Evolutionary conservation across 23 red algal genomes (phyloP).

Genomic region (Gracilaria gracilis): DNA sequence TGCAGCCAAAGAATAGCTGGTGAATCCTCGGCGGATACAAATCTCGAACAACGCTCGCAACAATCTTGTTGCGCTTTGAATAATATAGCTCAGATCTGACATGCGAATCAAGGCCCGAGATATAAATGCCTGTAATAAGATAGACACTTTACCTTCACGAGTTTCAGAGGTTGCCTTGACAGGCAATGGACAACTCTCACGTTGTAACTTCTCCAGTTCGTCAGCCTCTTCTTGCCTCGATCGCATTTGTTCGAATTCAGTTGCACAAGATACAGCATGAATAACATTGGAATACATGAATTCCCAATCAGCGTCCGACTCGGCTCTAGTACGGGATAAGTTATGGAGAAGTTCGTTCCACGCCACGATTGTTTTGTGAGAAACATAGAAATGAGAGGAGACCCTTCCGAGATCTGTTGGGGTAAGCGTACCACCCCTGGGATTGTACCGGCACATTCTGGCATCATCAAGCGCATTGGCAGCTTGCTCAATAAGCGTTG

Average conservation of each 20-base stretch:
- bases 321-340: constrained; percentile 22
- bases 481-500: constrained; percentile 73
- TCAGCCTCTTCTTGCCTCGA: constrained; percentile 84
- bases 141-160: constrained; percentile 85
- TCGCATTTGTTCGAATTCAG: constrained; percentile 89
- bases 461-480: constrained; percentile 83
- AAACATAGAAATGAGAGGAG: constrained; percentile 90
- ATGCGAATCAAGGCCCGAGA: constrained; percentile 77
- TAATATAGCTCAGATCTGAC: constrained; percentile 89
- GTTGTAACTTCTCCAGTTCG: constrained; percentile 74
- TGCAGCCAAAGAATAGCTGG: constrained; percentile 67
- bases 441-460: constrained; percentile 80
- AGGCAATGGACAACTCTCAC: constrained; percentile 72
- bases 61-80: constrained; percentile 79
- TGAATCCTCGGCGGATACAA: constrained; percentile 69
- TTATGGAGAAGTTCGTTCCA: constrained; percentile 83
- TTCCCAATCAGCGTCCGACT: constrained; percentile 53
- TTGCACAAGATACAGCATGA: constrained; percentile 71
- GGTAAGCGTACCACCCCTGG: constrained; percentile 58
- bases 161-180: constrained; percentile 70
- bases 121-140: constrained; percentile 91
- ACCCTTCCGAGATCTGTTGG: constrained; percentile 86
- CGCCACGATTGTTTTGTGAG: constrained; percentile 82
- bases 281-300: constrained; percentile 70
- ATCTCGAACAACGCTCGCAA: constrained; percentile 90